A percentile compares a stretch with the other conserved stretches of the same genome.
These are phyloP conservation scores for Epichloe typhina DNA, from an alignment of 2,329 filamentous ascomycete genomes.

Conservation along the genomic window DNA sequence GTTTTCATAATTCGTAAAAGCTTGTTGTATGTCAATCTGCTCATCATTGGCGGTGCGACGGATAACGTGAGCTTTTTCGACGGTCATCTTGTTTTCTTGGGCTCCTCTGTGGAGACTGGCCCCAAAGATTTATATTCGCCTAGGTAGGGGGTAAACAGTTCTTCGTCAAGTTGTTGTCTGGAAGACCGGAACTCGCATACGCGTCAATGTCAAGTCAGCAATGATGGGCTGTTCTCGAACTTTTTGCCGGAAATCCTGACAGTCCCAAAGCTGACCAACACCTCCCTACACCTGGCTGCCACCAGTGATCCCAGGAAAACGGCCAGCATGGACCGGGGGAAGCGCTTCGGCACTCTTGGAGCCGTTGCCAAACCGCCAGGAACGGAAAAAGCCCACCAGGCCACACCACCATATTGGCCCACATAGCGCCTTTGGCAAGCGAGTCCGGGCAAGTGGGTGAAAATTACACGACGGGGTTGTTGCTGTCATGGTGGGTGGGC, in stretches of 20 bases:
- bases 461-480: too few relatives aligned
- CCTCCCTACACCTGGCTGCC: background rate
- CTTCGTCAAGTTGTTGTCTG: background rate
- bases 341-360: background rate
- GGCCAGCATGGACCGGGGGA: background rate
- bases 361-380: background rate
- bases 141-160: background rate
- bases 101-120: background rate
- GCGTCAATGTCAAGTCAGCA: background rate
- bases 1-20: conserved; percentile 15
- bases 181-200: background rate
- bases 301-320: background rate
- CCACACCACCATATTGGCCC: background rate
- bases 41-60: conserved; percentile 17
- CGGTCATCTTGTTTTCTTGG: background rate
- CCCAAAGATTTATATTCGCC: background rate
- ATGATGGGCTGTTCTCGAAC: background rate
- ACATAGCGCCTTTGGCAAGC: conserved; percentile 4
- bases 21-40: conserved; percentile 12
- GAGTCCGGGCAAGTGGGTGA: background rate
- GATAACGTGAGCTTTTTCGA: conserved; percentile 15
- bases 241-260: background rate
- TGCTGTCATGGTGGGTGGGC: background rate
- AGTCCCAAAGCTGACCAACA: background rate
- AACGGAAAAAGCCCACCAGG: background rate